These are phyloP conservation scores for Ophiostoma populinum DNA, from an alignment of 2,329 filamentous ascomycete species.

Conservation along the genomic window DNA sequence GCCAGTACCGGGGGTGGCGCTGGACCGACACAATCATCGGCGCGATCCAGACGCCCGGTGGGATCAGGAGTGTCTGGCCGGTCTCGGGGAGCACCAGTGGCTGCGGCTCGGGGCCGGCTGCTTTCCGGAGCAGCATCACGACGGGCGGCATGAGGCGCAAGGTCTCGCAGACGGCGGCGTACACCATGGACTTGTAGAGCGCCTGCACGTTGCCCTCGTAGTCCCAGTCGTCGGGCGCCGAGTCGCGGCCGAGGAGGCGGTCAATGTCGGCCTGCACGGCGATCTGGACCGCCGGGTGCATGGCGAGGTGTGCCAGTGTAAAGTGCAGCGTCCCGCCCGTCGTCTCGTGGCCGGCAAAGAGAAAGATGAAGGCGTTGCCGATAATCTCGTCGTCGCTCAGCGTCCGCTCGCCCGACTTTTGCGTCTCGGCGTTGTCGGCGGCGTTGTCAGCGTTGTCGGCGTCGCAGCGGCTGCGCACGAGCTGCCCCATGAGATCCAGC, in stretches of 20 bases:
- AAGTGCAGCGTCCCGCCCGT: constrained; percentile 63
- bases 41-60: constrained; percentile 35
- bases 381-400: constrained; percentile 49
- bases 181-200: constrained; percentile 52
- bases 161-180: constrained; percentile 63
- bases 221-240: constrained; percentile 45
- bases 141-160: constrained; percentile 58
- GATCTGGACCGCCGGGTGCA: constrained; percentile 44
- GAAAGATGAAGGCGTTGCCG: constrained; percentile 53
- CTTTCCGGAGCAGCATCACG: constrained; percentile 50
- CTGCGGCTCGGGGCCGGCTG: too few species aligned
- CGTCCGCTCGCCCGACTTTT: constrained; percentile 9
- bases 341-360: constrained; percentile 65
- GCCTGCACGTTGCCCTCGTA: constrained; percentile 50
- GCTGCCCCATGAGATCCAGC: constrained; percentile 34
- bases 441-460: constrained; percentile 13
- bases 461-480: constrained; percentile 27
- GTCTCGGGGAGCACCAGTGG: constrained; percentile 38
- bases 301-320: constrained; percentile 48
- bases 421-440: constrained; percentile 4
- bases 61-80: constrained; percentile 40
- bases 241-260: constrained; percentile 35
- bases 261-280: constrained; percentile 54
- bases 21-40: constrained; percentile 40
- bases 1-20: constrained; percentile 59